These are phyloP conservation scores for Lichtheimia ornata DNA, from an alignment of 371 early-diverging fungal species.

Conservation along the genomic window DNA sequence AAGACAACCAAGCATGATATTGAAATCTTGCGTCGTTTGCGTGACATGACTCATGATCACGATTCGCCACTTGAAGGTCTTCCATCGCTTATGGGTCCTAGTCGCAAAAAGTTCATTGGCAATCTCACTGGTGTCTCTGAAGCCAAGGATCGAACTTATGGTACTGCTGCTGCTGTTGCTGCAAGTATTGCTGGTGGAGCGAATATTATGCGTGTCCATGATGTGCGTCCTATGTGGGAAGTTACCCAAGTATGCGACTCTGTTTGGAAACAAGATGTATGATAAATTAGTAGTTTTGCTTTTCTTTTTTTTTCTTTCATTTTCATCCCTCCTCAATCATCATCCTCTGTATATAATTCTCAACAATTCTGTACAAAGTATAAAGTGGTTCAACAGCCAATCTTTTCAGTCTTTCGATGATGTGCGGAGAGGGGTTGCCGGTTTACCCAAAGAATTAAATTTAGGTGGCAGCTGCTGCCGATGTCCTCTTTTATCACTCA, in stretches of 20 bases:
- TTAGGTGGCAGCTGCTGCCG: too few species aligned
- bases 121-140: slow-evolving; percentile 64
- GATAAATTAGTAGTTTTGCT: background rate
- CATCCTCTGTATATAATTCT: slow-evolving; percentile 16
- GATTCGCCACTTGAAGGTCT: slow-evolving; percentile 67
- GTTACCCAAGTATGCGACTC: slow-evolving; percentile 85
- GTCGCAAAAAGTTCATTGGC: slow-evolving; percentile 89
- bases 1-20: slow-evolving; percentile 88
- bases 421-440: too few species aligned
- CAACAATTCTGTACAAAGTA: slow-evolving; percentile 20
- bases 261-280: slow-evolving; percentile 47
- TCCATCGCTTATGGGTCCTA: slow-evolving; percentile 87
- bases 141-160: slow-evolving; percentile 82
- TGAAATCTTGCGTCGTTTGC: slow-evolving; percentile 76
- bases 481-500: too few species aligned
- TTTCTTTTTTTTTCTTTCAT: slow-evolving; percentile 3
- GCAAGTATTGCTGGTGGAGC: slow-evolving; percentile 89
- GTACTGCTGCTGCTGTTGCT: slow-evolving; percentile 93
- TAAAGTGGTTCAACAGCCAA: background rate
- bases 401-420: too few species aligned
- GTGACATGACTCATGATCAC: slow-evolving; percentile 57
- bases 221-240: slow-evolving; percentile 90
- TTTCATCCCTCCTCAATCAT: background rate
- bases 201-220: slow-evolving; percentile 89
- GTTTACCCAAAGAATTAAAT: too few species aligned